These are phyloP conservation scores for Porphyridium purpureum DNA, from an alignment of 23 red algal species.

Conservation along the genomic window DNA sequence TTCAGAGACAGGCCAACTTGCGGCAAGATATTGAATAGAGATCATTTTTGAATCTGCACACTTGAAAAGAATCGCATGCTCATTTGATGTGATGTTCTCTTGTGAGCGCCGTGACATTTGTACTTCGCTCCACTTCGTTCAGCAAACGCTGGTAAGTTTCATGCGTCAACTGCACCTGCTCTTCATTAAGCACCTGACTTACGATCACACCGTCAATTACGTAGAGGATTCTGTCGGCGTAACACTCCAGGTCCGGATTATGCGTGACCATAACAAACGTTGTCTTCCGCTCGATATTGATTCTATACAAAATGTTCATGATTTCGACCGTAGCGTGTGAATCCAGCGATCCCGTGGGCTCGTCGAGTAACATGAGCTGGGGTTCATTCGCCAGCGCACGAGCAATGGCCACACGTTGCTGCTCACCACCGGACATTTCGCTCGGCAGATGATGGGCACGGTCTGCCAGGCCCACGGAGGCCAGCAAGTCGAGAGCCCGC, in stretches of 20 bases:
- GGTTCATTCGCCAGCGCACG: conserved; percentile 12
- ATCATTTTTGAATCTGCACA: too few species aligned
- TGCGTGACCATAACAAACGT: conserved; percentile 14
- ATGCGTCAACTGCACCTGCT: too few species aligned
- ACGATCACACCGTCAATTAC: background rate
- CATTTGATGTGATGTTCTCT: too few species aligned
- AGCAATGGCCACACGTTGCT: conserved; percentile 23
- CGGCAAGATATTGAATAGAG: too few species aligned
- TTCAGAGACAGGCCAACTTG: too few species aligned
- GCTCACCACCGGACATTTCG: conserved; percentile 10
- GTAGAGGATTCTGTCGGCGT: conserved; percentile 6
- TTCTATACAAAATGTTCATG: conserved; percentile 1
- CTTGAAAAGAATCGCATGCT: too few species aligned
- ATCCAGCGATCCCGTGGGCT: conserved; percentile 16
- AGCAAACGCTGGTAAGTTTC: too few species aligned
- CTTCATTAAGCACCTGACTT: background rate
- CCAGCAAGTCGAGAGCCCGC: background rate
- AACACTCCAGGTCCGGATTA: conserved; percentile 4
- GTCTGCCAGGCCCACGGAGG: conserved; percentile 4
- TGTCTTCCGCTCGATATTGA: conserved; percentile 3
- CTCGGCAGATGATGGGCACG: background rate
- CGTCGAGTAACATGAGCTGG: conserved; percentile 20
- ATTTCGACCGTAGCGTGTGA: conserved; percentile 3
- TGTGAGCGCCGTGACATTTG: too few species aligned
- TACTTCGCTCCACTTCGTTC: too few species aligned